Base-by-base conservation (phyloP, 768 basidiomycete genomes). In the Tricholoma bakamatsutake region DNA sequence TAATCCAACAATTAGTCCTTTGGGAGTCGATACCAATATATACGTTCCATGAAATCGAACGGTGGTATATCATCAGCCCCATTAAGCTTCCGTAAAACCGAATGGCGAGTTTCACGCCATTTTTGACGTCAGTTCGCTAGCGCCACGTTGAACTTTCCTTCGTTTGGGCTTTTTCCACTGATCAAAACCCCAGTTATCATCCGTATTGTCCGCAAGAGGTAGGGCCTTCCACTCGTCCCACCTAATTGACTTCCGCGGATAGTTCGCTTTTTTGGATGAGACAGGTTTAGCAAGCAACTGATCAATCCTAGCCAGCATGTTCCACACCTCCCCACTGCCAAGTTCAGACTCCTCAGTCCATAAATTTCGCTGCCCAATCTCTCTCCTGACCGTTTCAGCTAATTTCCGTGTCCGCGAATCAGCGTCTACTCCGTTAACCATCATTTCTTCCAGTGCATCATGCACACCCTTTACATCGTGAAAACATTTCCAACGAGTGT, bases 401-500 rank as follows among this genome's bases (percentile, higher is more conserved):
- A 93, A 65, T 27, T 72, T 72, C 10, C 80, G 77, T 1, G 91
- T 94, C 39, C 71, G 73, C 13, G 64, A 65, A 62, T 94, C 85
- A 40, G 80, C 70, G 34, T 76, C 77, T 11, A 96, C 84, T 12
- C 88, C 90, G 61, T 94, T 92, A 37, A 83, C 76, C 21, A 73
- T 69, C 93, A 97, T 95, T 67, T 95, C 93, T 56, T 85, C 79
- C 15, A 96, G 69, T 5, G 86, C 82, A 17, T 81, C 78, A 52
- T 80, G 80, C 0, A 93, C 85, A 27, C 88, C 90, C 46, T 80
- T 77, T 34, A 94, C 71, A 71, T 96, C 92, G n/a, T 81, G 81
- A 74, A 95, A 91, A 54, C 78, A 82, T 7, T 74, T 70, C 95
- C 95, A 98, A 17, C 83, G 82, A n/a, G 89, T 92, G 63, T 82